Evolutionary conservation across 345 rosid species (phyloP), one percentile per base, ranked within the genome.

Genomic region (Leavenworthia alabamica): DNA sequence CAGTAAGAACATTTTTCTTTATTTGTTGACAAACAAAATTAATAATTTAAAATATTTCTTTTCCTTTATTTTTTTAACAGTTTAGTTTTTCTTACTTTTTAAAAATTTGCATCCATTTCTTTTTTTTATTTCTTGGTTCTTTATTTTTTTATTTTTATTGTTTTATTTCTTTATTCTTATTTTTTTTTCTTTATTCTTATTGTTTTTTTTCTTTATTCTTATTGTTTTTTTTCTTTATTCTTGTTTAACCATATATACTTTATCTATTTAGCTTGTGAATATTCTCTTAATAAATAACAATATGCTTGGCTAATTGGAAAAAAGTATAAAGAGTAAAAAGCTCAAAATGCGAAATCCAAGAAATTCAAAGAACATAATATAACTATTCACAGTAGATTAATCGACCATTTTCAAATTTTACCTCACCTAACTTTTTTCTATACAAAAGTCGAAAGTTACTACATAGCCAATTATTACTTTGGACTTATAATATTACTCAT

Each of bases 401-500:
- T 13, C 9, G 37, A 51, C 17, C 39, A 33, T 32, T 49, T 68
- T 51, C 73, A 50, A 42, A 42, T 4, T 59, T 24, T 60, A 61
- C 68, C 35, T 60, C 22, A 14, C 50, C 13, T 26, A 44, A 12
- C 13, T n/a, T n/a, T n/a, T 40, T 37, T 52, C 31, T 57, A 32
- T 64, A 50, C 72, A 71, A 50, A 71, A 62, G 44, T 62, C 27
- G 43, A 41, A 59, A 49, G 28, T 31, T 62, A 20, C 58, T 57
- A 47, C 54, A 72, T 17, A 22, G 45, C 74, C 59, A 62, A 55
- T 37, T 28, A 47, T 62, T 15, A 53, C 16, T 53, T 53, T 62
- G 53, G 69, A 69, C 36, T 68, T 55, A 13, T 62, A 70, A 31
- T 59, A 15, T 62, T 35, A 37, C 46, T 62, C 62, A 57, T 20